Conservation (phyloP, 495 filamentous ascomycete genomes). For the Staphylotrichum tortipilum region DNA sequence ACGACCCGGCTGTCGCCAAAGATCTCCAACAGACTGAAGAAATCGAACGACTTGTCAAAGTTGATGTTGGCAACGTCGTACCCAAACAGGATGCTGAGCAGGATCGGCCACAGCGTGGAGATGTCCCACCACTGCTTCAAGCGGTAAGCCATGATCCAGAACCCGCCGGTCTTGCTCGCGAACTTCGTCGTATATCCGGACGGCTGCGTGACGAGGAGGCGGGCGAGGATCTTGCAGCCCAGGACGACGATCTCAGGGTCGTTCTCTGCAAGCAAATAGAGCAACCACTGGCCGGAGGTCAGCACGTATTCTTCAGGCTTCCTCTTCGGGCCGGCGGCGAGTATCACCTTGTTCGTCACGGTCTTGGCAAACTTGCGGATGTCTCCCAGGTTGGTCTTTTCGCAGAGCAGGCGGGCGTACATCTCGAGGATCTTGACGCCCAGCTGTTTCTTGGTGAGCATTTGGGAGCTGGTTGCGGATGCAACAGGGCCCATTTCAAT, state of each 20-base stretch:
- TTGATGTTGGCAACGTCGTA: conserved; percentile 67
- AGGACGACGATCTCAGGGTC: conserved; percentile 74
- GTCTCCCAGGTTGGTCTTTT: conserved; percentile 53
- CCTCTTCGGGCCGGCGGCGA: conserved; percentile 11
- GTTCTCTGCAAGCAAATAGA: conserved; percentile 84
- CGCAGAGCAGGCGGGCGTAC: conserved; percentile 76
- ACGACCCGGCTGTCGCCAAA: conserved; percentile 60
- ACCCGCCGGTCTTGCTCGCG: conserved; percentile 73
- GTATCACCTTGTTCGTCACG: conserved; percentile 85
- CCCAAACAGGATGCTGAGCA: conserved; percentile 83
- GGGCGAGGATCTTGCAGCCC: conserved; percentile 76
- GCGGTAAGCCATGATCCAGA: conserved; percentile 69
- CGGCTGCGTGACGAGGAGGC: conserved; percentile 76
- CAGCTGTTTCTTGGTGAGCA: conserved; percentile 50
- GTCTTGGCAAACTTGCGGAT: conserved; percentile 87
- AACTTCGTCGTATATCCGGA: conserved; percentile 75
- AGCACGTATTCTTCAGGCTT: conserved; percentile 26
- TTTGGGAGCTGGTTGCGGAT: conserved; percentile 14
- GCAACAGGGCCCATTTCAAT: conserved; percentile 17
- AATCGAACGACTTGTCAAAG: conserved; percentile 62
- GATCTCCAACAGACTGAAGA: conserved; percentile 60
- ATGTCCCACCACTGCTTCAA: conserved; percentile 86
- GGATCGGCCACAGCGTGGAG: conserved; percentile 75
- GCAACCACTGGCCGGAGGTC: conserved; percentile 65
- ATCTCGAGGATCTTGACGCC: conserved; percentile 70